Conservation (phyloP, 2,329 filamentous ascomycete genomes). For the Neofusicoccum ribis region DNA sequence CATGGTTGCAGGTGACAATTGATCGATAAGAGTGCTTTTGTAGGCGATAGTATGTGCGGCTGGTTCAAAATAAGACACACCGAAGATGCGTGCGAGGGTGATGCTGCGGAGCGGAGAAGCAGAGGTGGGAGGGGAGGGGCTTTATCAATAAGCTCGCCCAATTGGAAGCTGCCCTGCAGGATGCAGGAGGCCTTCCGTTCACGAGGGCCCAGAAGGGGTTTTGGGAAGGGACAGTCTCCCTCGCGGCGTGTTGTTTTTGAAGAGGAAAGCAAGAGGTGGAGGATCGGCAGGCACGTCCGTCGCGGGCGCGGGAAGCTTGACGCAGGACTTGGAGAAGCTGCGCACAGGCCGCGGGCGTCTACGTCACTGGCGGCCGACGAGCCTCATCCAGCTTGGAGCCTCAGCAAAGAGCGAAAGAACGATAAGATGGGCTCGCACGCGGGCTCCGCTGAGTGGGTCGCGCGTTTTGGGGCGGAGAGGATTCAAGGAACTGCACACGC, state of each 20-base stretch:
- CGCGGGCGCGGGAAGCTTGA: constrained; percentile 15
- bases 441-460: not conserved
- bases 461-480: not conserved
- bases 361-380: constrained; percentile 16
- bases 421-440: constrained; percentile 9
- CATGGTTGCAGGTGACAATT: constrained; percentile 6
- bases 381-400: constrained; percentile 6
- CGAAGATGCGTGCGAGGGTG: not conserved
- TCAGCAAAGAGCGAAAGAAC: not conserved
- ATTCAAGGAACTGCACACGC: not conserved
- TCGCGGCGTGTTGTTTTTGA: not conserved
- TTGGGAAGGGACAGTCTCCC: not conserved
- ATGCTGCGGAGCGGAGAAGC: not conserved
- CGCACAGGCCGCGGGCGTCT: constrained; percentile 7
- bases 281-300: constrained; percentile 20
- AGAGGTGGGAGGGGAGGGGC: not conserved
- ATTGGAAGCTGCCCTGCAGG: constrained; percentile 8
- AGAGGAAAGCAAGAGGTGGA: constrained; percentile 11
- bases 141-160: constrained; percentile 9
- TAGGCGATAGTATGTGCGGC: not conserved
- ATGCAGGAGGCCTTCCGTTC: not conserved
- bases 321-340: constrained; percentile 1
- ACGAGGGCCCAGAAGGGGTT: not conserved
- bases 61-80: not conserved
- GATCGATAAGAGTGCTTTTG: not conserved